A percentile compares a stretch with the other conserved stretches of the same genome.
phyloP scores from a whole-genome alignment of 768 basidiomycete genomes.

The Boletus tomentosulus region DNA sequence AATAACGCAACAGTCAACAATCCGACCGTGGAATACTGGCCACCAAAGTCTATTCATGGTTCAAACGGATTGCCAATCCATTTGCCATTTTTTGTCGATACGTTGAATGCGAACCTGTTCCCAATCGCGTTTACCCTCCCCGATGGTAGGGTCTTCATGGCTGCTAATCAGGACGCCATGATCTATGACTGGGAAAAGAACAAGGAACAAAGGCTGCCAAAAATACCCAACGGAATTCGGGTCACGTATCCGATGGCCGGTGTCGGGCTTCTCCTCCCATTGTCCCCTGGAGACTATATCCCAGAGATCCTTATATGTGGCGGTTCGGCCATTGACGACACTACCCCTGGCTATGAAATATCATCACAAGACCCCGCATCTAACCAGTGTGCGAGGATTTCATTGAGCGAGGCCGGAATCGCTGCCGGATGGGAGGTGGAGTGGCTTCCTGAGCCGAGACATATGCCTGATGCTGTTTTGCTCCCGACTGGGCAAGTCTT shows the following conservation, averaged over 20 bases:
- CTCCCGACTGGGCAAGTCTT: slow-evolving; percentile 73
- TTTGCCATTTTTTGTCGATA: slow-evolving; percentile 62
- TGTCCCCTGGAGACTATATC: slow-evolving; percentile 59
- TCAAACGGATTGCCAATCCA: slow-evolving; percentile 63
- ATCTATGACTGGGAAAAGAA: slow-evolving; percentile 73
- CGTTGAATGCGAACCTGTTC: slow-evolving; percentile 79
- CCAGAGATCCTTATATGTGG: slow-evolving; percentile 76
- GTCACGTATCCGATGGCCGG: slow-evolving; percentile 84
- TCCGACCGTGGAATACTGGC: slow-evolving; percentile 78
- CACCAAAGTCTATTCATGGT: slow-evolving; percentile 68
- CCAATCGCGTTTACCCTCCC: slow-evolving; percentile 73
- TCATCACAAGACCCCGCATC: slow-evolving; percentile 74
- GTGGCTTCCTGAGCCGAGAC: slow-evolving; percentile 66
- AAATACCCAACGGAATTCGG: slow-evolving; percentile 71
- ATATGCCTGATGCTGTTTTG: slow-evolving; percentile 78
- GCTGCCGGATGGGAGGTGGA: slow-evolving; percentile 70
- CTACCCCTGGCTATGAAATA: slow-evolving; percentile 52
- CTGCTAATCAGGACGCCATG: slow-evolving; percentile 75
- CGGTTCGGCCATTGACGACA: slow-evolving; percentile 65
- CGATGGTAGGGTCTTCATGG: slow-evolving; percentile 67
- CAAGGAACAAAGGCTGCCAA: slow-evolving; percentile 57
- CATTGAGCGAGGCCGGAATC: slow-evolving; percentile 62
- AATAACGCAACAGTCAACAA: slow-evolving; percentile 80
- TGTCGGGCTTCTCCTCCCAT: slow-evolving; percentile 67
- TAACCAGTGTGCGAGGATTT: slow-evolving; percentile 66